Evolutionary conservation across 805 yeast genomes (phyloP), one percentile per base, ranked within the genome.

Genomic region (Wickerhamiella cacticola): DNA sequence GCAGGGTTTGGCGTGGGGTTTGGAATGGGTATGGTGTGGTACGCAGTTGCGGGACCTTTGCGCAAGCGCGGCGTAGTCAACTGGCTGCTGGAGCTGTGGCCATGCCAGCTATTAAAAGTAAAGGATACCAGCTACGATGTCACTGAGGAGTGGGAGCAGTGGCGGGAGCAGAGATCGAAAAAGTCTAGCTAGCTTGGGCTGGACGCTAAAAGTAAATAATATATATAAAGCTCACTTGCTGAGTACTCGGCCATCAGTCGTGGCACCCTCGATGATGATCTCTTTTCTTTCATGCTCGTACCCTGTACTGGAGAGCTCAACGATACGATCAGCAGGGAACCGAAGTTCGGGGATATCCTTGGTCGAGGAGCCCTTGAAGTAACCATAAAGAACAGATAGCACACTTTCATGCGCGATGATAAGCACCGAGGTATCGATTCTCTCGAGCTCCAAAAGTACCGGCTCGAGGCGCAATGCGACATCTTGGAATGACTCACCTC

Each of bases 401-500:
- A 92, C 82, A 1, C 94, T 78, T 58, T 89, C 96, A 62, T 92
- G 96, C 1, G 96, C 96, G 55, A 92, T 82, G 51, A 92, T 82
- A 55, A 92, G 68, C 13, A 92, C 74, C 61, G 87, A 96, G 46
- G 84, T 75, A 16, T 64, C 57, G 75, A 82, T 80, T 56, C 96
- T 75, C 63, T 92, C 99, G 78, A 92, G 80, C 63, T 92, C 97
- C 61, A 92, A 71, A 52, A 92, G 77, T 48, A 92, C 70, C 0
- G 97, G 95, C 65, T 92, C 98, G 67, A 92, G 75, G 56, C 95
- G 78, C 31, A 92, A 81, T 0, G 98, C 97, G 49, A 92, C 72
- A 64, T 92, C 99, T 64, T 92, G 98, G 61, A 87, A 92, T 45
- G 94, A 83, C 66, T 92, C 99, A 0, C 94, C 86, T 44, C 97